These are phyloP conservation scores for Puccinia triticina DNA, from an alignment of 1,284 basidiomycete genomes.

Conservation along the genomic window DNA sequence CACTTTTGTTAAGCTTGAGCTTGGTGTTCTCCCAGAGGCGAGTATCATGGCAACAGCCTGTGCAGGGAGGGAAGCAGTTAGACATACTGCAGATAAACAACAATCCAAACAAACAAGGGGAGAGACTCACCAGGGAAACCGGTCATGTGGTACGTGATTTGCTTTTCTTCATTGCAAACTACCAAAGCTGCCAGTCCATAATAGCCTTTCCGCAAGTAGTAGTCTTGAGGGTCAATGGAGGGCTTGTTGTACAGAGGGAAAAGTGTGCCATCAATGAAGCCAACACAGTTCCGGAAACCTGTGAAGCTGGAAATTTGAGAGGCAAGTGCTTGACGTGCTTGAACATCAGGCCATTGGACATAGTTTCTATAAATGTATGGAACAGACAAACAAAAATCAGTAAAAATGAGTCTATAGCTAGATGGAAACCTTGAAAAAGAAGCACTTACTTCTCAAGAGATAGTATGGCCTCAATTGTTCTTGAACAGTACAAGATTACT, in stretches of 20 bases:
- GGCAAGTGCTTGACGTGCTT: too few species aligned
- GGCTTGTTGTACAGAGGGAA: slow-evolving; percentile 23
- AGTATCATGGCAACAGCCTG: not conserved
- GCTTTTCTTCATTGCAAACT: slow-evolving; percentile 3
- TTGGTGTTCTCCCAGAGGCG: too few species aligned
- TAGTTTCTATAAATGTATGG: too few species aligned
- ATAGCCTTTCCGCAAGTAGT: not conserved
- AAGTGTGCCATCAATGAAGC: not conserved
- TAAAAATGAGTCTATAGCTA: not conserved
- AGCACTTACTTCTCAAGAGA: not conserved
- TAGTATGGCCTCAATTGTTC: not conserved
- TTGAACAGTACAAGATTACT: slow-evolving; percentile 10
- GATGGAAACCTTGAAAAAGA: not conserved
- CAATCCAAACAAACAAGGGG: not conserved
- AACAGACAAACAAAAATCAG: too few species aligned
- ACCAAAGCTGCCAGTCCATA: too few species aligned
- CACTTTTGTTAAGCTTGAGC: too few species aligned
- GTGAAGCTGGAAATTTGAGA: too few species aligned
- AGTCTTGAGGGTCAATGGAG: not conserved
- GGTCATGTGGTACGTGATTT: not conserved
- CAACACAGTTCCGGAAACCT: too few species aligned
- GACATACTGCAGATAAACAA: too few species aligned
- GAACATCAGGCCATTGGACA: too few species aligned
- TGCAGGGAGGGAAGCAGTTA: not conserved
- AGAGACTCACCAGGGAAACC: slow-evolving; percentile 17